phyloP scores from a whole-genome alignment of 2,329 filamentous ascomycete species.

The Fusarium miscanthi region DNA sequence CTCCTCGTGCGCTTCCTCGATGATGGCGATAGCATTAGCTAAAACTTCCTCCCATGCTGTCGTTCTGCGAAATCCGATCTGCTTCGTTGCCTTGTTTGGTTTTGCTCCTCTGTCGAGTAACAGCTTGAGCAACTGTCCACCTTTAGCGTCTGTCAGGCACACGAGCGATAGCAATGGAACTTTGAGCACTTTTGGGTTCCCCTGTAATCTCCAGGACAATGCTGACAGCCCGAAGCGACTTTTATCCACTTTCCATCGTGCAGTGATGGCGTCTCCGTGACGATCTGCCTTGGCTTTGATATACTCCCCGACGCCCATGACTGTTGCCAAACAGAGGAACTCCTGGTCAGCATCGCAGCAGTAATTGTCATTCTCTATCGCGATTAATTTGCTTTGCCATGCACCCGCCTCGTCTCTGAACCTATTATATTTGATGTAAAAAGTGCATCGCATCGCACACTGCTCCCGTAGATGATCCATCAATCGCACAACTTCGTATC shows the following conservation, averaged over 20 bases:
- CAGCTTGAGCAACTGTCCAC: background rate
- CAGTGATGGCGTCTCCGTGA: background rate
- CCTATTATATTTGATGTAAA: background rate
- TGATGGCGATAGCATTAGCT: background rate
- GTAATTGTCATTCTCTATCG: background rate
- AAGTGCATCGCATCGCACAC: background rate
- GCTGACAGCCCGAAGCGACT: background rate
- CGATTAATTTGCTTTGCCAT: background rate
- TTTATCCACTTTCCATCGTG: too few relatives aligned
- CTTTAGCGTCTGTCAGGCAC: fast-evolving
- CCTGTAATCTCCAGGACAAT: background rate
- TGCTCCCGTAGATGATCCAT: background rate
- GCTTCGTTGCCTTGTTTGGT: background rate
- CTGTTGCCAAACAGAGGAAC: background rate
- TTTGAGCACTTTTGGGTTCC: background rate
- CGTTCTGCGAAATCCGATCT: fast-evolving
- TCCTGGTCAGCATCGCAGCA: background rate
- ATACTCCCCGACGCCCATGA: background rate
- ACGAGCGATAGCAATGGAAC: background rate
- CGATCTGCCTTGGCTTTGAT: background rate
- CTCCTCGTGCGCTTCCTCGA: fast-evolving
- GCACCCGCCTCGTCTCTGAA: fast-evolving
- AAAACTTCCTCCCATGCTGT: constrained; percentile 7
- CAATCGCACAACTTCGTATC: background rate
- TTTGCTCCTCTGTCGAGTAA: constrained; percentile 2